These are phyloP conservation scores for Malus asiatica DNA, from an alignment of 306 rosid species.

Conservation along the genomic window DNA sequence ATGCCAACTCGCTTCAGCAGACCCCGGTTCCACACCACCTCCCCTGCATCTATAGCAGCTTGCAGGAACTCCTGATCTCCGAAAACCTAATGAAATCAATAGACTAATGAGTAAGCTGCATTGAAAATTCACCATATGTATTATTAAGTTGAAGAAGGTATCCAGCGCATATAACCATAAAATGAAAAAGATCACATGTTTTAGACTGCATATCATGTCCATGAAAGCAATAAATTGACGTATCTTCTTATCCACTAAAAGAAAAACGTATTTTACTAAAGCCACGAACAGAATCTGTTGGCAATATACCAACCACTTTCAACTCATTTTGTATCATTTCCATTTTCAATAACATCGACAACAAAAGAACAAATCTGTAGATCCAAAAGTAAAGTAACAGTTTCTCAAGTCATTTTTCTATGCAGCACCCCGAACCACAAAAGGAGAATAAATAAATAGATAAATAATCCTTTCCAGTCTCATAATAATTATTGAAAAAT, in stretches of 20 bases:
- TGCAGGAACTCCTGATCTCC: conserved; percentile 55
- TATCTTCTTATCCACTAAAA: not conserved
- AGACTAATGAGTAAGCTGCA: not conserved
- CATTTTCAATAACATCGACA: not conserved
- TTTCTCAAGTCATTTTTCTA: not conserved
- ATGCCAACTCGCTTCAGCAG: conserved; percentile 76
- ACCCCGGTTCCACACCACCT: conserved; percentile 73
- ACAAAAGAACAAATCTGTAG: not conserved
- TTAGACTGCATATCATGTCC: not conserved
- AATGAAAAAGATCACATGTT: not conserved
- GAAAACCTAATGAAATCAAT: conserved; percentile 38
- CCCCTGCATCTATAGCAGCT: conserved; percentile 70
- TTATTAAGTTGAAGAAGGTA: not conserved
- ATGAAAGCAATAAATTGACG: not conserved
- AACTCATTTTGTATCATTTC: not conserved
- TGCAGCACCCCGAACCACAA: not conserved
- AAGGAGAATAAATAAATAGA: not conserved
- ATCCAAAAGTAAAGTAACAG: not conserved
- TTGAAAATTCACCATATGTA: not conserved
- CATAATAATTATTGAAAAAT: not conserved
- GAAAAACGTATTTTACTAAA: not conserved
- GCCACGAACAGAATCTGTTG: not conserved
- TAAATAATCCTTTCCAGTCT: not conserved
- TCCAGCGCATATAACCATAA: not conserved
- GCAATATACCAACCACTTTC: not conserved